Evolutionary conservation across 176 grass and related monocot species (phyloP).

Genomic region (Echinochloa phyllopogon): DNA sequence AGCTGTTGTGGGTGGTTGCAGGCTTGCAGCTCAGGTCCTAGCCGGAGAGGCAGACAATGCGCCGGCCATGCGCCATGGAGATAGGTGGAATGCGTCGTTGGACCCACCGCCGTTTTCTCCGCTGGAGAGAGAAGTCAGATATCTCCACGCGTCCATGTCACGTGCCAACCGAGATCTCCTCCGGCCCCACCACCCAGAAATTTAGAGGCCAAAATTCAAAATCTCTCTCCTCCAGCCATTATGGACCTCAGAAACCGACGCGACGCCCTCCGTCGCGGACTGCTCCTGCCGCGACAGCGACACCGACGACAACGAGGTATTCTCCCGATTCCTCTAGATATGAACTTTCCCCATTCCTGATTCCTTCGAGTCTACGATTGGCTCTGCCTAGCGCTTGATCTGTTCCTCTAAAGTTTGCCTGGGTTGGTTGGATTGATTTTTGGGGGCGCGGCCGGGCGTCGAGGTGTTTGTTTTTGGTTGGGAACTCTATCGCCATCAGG

Average conservation of each 20-base stretch:
- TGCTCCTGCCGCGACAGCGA: conserved; percentile 12
- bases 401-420: not conserved
- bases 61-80: no score
- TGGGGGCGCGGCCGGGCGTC: not conserved
- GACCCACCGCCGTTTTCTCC: not conserved
- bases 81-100: not conserved
- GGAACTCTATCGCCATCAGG: not conserved
- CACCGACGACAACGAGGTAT: not conserved
- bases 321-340: not conserved
- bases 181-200: not conserved
- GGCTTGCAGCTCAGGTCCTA: no score
- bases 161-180: not conserved
- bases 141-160: not conserved
- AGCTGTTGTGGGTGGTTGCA: no score
- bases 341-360: not conserved
- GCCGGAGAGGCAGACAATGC: no score
- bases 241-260: conserved; percentile 13
- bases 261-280: conserved; percentile 10
- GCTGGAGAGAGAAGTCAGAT: not conserved
- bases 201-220: not conserved
- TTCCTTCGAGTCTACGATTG: not conserved
- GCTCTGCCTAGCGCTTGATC: not conserved
- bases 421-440: not conserved
- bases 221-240: conserved; percentile 10
- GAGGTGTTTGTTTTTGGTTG: not conserved